Conservation (phyloP, 2,329 filamentous ascomycete genomes). For the Claviceps maximensis region DNA sequence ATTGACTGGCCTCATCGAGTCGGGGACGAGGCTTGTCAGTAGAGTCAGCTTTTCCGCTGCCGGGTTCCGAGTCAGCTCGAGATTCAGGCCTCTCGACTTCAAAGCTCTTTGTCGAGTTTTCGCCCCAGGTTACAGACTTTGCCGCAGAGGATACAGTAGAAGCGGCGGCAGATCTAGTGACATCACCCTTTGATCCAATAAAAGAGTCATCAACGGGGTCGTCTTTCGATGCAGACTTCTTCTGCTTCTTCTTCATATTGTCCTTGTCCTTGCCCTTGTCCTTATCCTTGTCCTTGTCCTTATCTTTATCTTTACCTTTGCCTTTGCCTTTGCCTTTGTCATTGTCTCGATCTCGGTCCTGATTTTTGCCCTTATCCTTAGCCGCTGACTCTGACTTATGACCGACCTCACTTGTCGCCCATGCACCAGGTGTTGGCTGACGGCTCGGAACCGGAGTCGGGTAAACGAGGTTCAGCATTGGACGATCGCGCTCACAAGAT, state of each 20-base stretch:
- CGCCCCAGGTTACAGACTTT: conserved; percentile 51
- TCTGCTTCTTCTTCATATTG: conserved; percentile 8
- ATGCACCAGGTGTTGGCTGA: conserved; percentile 29
- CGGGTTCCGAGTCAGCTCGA: conserved; percentile 18
- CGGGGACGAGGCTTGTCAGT: conserved; percentile 21
- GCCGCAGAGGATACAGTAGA: conserved; percentile 22
- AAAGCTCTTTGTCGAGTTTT: conserved; percentile 51
- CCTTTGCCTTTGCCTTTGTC: not conserved
- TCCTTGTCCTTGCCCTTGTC: conserved; percentile 3
- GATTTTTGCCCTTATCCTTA: not conserved
- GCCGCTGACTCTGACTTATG: not conserved
- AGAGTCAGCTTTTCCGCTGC: conserved; percentile 13
- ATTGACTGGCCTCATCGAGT: conserved; percentile 29
- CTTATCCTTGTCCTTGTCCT: conserved; percentile 7
- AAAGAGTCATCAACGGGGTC: conserved; percentile 21
- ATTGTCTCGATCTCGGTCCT: not conserved
- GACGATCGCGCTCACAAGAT: conserved; percentile 41
- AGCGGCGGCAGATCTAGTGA: conserved; percentile 17
- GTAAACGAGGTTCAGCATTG: conserved; percentile 45
- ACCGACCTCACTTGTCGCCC: not conserved
- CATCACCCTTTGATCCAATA: conserved; percentile 28
- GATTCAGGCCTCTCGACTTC: conserved; percentile 45
- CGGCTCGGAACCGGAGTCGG: conserved; percentile 40
- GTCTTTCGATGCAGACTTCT: conserved; percentile 11
- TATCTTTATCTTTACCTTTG: not conserved